These are phyloP conservation scores for Phytophthora pini DNA, from an alignment of 352 stramenopile species.

Conservation along the genomic window DNA sequence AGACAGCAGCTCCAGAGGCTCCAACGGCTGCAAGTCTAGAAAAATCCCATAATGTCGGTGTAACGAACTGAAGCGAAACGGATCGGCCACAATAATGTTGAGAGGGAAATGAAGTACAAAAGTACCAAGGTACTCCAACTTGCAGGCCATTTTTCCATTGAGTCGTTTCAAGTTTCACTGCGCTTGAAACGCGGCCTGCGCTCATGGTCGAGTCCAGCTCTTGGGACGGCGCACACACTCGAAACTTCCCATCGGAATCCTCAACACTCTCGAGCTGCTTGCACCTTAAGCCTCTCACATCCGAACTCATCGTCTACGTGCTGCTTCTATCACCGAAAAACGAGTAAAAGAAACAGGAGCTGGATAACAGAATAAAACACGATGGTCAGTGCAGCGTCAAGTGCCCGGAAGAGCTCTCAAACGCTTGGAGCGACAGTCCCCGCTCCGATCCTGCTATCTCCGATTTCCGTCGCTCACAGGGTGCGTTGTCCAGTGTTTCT, in stretches of 20 bases:
- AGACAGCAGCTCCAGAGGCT: slow-evolving; percentile 7
- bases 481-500: slow-evolving; percentile 31
- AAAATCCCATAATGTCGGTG: slow-evolving; percentile 22
- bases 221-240: slow-evolving; percentile 33
- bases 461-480: slow-evolving; percentile 57
- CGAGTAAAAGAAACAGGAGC: slow-evolving; percentile 20
- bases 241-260: slow-evolving; percentile 47
- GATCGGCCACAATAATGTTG: slow-evolving; percentile 24
- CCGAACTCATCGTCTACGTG: slow-evolving; percentile 42
- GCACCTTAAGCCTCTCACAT: slow-evolving; percentile 27
- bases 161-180: slow-evolving; percentile 41
- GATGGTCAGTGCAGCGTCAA: slow-evolving; percentile 36
- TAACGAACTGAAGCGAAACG: slow-evolving; percentile 40
- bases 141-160: slow-evolving; percentile 16
- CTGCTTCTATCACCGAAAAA: slow-evolving; percentile 23
- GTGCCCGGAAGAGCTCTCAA: slow-evolving; percentile 12
- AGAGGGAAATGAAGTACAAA: too few relatives aligned
- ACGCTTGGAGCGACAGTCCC: slow-evolving; percentile 16
- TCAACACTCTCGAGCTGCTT: slow-evolving; percentile 5
- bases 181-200: slow-evolving; percentile 34
- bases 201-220: slow-evolving; percentile 25
- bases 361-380: slow-evolving; percentile 14
- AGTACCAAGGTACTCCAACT: neutral
- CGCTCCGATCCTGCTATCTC: slow-evolving; percentile 49
- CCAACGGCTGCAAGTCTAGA: slow-evolving; percentile 21